Conservation (phyloP, 2,329 filamentous ascomycete species). For the Thermochaetoides dissita region DNA sequence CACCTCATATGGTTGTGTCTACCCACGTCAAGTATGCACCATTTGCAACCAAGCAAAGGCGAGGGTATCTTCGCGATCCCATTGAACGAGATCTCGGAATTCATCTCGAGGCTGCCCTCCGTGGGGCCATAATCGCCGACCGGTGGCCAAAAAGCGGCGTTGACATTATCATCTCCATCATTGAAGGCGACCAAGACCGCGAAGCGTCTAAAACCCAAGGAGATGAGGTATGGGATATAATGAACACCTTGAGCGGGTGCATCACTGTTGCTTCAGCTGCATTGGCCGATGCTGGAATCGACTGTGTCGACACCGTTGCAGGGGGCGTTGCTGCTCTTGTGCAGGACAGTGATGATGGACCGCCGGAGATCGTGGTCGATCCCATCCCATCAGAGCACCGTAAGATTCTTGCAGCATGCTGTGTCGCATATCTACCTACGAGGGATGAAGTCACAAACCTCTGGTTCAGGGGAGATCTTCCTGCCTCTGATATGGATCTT, state of each 20-base stretch:
- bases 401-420: constrained; percentile 67
- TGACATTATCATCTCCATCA: constrained; percentile 83
- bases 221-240: constrained; percentile 66
- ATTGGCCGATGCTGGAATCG: constrained; percentile 86
- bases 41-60: constrained; percentile 70
- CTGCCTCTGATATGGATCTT: constrained; percentile 27
- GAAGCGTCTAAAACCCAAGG: constrained; percentile 32
- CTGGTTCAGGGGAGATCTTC: constrained; percentile 69
- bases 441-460: constrained; percentile 88
- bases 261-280: constrained; percentile 90
- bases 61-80: constrained; percentile 74
- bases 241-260: constrained; percentile 83
- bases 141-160: constrained; percentile 97
- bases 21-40: constrained; percentile 95
- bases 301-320: constrained; percentile 80
- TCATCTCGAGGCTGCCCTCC: constrained; percentile 79
- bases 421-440: constrained; percentile 74
- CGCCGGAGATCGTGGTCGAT: constrained; percentile 52
- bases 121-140: constrained; percentile 81
- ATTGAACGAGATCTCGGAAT: constrained; percentile 80
- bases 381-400: constrained; percentile 70
- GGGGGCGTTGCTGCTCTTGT: constrained; percentile 82
- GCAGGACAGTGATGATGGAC: constrained; percentile 21
- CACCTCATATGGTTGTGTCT: constrained; percentile 77
- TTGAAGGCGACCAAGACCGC: constrained; percentile 81